Evolutionary conservation across 257 asterid genomes (phyloP).

Genomic region (Salvia hispanica): DNA sequence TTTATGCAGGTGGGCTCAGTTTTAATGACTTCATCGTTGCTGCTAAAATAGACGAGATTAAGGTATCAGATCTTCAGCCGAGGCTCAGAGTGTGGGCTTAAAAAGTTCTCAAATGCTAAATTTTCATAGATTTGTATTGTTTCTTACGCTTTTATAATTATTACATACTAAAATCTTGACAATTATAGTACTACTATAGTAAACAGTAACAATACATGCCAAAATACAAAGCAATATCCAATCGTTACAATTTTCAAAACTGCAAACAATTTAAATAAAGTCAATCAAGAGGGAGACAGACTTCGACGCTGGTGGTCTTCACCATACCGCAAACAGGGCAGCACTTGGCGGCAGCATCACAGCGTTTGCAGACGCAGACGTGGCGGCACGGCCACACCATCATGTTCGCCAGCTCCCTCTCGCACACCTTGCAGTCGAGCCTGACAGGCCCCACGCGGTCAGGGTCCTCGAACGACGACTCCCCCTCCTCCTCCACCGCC

Average conservation of each 20-base stretch:
- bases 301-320: slow-evolving; percentile 27
- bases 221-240: no score
- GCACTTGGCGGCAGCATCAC: slow-evolving; percentile 15
- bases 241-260: no score
- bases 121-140: not conserved
- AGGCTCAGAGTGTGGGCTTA: slow-evolving; percentile 85
- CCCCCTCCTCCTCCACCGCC: slow-evolving; percentile 34
- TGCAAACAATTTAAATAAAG: no score
- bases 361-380: slow-evolving; percentile 44
- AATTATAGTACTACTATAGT: no score
- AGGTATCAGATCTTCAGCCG: slow-evolving; percentile 80
- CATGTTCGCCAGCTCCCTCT: slow-evolving; percentile 38
- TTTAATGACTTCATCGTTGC: slow-evolving; percentile 86
- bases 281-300: slow-evolving; percentile 32
- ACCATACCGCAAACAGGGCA: slow-evolving; percentile 51
- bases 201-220: no score
- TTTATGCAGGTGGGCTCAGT: slow-evolving; percentile 84
- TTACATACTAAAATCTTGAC: no score
- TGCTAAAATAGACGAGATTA: slow-evolving; percentile 75
- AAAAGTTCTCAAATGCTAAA: not conserved
- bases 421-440: slow-evolving; percentile 43
- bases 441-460: slow-evolving; percentile 28
- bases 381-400: slow-evolving; percentile 65
- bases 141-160: no score
- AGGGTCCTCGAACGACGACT: slow-evolving; percentile 41